phyloP scores from a whole-genome alignment of 2,329 filamentous ascomycete genomes.

The Neonectria sp. region DNA sequence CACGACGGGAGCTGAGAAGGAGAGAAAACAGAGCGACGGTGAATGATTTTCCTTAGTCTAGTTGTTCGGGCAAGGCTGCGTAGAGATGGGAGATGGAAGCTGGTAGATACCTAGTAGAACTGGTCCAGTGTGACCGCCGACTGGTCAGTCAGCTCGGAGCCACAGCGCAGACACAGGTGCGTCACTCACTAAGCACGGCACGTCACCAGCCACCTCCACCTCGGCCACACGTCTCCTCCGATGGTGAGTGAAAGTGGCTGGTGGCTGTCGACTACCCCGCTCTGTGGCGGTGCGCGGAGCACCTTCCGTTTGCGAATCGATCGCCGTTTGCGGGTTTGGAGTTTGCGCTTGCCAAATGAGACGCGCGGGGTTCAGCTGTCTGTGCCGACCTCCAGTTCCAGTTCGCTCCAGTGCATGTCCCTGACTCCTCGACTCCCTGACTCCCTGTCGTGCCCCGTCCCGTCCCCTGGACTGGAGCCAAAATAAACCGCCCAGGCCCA shows the following conservation, averaged over 20 bases:
- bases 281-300: slow-evolving; percentile 45
- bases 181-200: slow-evolving; percentile 36
- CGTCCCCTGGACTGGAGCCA: slow-evolving; percentile 10
- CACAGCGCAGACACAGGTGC: slow-evolving; percentile 47
- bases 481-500: slow-evolving; percentile 26
- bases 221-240: background rate
- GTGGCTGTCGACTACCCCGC: slow-evolving; percentile 40
- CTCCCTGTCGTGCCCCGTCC: background rate
- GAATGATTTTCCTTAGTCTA: background rate
- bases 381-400: slow-evolving; percentile 11
- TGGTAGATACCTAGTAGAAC: slow-evolving; percentile 35
- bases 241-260: background rate
- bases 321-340: background rate
- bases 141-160: slow-evolving; percentile 38
- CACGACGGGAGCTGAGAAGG: background rate
- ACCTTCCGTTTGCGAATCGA: slow-evolving; percentile 15
- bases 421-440: background rate
- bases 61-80: slow-evolving; percentile 16
- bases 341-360: slow-evolving; percentile 9
- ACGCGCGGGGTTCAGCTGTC: slow-evolving; percentile 16
- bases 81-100: slow-evolving; percentile 50
- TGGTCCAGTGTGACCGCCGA: slow-evolving; percentile 7
- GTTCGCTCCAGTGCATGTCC: background rate
- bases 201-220: slow-evolving; percentile 39
- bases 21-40: background rate